Evolutionary conservation across 108 stramenopile genomes (phyloP).

Genomic region (Skeletonema marinoi): DNA sequence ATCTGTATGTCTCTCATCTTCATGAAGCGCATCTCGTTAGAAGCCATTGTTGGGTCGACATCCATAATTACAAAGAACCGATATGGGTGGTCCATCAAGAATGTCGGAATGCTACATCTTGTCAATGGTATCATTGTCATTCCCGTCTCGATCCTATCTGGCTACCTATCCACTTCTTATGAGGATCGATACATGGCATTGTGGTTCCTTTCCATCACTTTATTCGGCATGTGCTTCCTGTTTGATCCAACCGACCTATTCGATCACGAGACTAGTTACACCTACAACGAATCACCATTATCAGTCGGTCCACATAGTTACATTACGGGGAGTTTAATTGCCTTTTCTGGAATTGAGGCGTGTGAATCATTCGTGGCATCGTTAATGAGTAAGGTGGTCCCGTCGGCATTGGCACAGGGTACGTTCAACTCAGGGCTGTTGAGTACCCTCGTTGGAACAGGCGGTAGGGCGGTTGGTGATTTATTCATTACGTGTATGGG

Average conservation of each 20-base stretch:
- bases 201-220: slow-evolving; percentile 31
- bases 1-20: slow-evolving; percentile 51
- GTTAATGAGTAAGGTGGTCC: slow-evolving; percentile 45
- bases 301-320: slow-evolving; percentile 35
- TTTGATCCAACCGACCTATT: slow-evolving; percentile 34
- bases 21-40: slow-evolving; percentile 43
- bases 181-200: slow-evolving; percentile 42
- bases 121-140: slow-evolving; percentile 50
- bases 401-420: slow-evolving; percentile 39
- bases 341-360: slow-evolving; percentile 44
- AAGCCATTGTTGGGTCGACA: slow-evolving; percentile 40
- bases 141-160: slow-evolving; percentile 39
- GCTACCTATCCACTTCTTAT: slow-evolving; percentile 34
- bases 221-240: slow-evolving; percentile 31
- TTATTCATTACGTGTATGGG: slow-evolving; percentile 69
- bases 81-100: slow-evolving; percentile 43
- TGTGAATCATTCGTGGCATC: slow-evolving; percentile 41
- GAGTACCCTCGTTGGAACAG: slow-evolving; percentile 24
- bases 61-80: slow-evolving; percentile 47
- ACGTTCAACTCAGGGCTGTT: slow-evolving; percentile 47
- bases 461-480: slow-evolving; percentile 63
- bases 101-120: slow-evolving; percentile 38
- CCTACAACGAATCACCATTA: slow-evolving; percentile 33
- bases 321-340: slow-evolving; percentile 34
- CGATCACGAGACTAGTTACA: slow-evolving; percentile 24